These are phyloP conservation scores for Erigeron canadensis DNA, from an alignment of 129 eudicot genomes.

Conservation along the genomic window DNA sequence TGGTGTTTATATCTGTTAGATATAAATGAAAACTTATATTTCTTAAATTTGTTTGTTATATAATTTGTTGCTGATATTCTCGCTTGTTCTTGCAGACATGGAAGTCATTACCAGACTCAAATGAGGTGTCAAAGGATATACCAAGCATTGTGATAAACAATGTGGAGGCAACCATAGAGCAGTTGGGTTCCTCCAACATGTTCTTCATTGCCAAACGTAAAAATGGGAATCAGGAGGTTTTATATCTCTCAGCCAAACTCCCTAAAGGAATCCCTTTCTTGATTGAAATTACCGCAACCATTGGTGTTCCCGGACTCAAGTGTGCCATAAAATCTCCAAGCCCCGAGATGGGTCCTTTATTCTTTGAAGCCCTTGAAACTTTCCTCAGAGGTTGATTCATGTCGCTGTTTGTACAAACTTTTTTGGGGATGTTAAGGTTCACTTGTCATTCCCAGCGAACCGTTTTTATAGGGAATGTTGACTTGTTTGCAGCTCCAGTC, in stretches of 20 bases:
- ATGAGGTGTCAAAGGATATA: conserved; percentile 72
- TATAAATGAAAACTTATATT: too few relatives aligned
- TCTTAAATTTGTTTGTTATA: not conserved
- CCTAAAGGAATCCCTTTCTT: conserved; percentile 82
- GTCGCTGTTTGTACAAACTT: conserved; percentile 4
- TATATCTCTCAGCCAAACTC: conserved; percentile 86
- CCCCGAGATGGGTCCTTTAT: conserved; percentile 91
- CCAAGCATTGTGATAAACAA: conserved; percentile 54
- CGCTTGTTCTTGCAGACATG: conserved; percentile 57
- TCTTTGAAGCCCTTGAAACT: conserved; percentile 82
- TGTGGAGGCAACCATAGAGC: conserved; percentile 74
- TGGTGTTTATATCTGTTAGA: not conserved
- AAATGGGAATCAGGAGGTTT: conserved; percentile 79
- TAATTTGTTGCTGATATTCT: not conserved
- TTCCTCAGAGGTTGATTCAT: conserved; percentile 56
- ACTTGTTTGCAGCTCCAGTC: conserved; percentile 2
- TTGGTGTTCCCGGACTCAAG: conserved; percentile 77
- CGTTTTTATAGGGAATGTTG: conserved; percentile 5
- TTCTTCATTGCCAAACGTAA: conserved; percentile 94
- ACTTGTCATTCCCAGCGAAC: not conserved
- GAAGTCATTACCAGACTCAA: conserved; percentile 95
- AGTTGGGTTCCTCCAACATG: conserved; percentile 70
- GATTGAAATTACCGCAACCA: conserved; percentile 77
- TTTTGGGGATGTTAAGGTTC: not conserved
- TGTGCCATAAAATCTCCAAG: conserved; percentile 93